Evolutionary conservation across 345 rosid genomes (phyloP).

Genomic region (Eucalyptus fibrosa): DNA sequence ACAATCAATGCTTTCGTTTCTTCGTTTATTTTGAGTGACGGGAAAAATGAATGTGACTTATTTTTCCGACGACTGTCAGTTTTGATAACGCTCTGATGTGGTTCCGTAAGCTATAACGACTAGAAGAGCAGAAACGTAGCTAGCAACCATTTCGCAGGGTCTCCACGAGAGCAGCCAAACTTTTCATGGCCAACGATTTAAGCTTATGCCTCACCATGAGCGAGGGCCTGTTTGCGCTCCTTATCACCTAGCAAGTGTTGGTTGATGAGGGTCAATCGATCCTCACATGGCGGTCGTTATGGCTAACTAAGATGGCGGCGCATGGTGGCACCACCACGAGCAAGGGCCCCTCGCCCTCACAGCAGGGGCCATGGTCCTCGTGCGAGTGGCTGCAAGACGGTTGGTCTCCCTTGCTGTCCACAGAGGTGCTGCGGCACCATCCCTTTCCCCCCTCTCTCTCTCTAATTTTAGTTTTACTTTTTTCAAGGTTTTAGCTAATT

Average conservation of each 20-base stretch:
- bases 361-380: background rate
- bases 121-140: background rate
- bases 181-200: background rate
- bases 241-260: background rate
- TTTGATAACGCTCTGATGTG: background rate
- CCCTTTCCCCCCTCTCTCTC: background rate
- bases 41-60: background rate
- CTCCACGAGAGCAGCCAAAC: background rate
- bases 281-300: background rate
- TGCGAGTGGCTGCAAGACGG: background rate
- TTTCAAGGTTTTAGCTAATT: background rate
- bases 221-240: background rate
- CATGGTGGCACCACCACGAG: background rate
- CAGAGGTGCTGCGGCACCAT: background rate
- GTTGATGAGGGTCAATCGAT: background rate
- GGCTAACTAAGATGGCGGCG: background rate
- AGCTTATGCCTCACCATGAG: background rate
- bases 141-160: background rate
- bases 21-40: background rate
- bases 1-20: background rate
- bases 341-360: background rate
- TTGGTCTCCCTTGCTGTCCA: background rate
- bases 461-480: fast-evolving
- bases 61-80: background rate
- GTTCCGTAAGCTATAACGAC: background rate